Evolutionary conservation across 176 grass and related monocot species (phyloP), one percentile per base, ranked within the genome.

Genomic region (Carex kokanica): DNA sequence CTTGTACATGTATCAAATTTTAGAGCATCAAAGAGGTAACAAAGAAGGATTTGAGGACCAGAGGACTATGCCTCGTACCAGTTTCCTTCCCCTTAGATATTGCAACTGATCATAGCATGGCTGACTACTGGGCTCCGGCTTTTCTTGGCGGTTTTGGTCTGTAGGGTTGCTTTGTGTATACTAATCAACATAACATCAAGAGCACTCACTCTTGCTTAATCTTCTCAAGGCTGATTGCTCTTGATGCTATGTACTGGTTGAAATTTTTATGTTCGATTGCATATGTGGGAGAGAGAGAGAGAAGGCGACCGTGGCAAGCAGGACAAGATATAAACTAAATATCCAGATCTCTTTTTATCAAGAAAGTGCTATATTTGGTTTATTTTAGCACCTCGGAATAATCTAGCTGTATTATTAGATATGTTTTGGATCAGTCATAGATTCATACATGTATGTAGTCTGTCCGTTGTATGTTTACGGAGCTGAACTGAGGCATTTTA

Each of bases 61-160:
- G 89, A 86, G 95, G 95, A 4, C 52, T 98, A 29, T 98, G 95
- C 89, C 92, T 98, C 4, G 89, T 98, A 49, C 95, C 95, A 2
- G 82, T 93, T 25, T 93, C 90, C 84, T 95, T 88, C 86, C 90
- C 91, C 2, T 52, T 91, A 78, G 85, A 93, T 68, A 58, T 98
- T 16, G 86, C 86, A 31, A 84, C 58, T 0, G 95, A 89, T 63
- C 36, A 83, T 38, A 83, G 87, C 43, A 85, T 85, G 4, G 86
- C 79, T 5, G 92, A 98, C 60, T 91, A 86, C 95, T 98, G 92
- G 95, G 84, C 84, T 45, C 89, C 90, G 2, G 86, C 91, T 78
- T 93, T 90, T 4, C 87, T 86, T 36, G 87, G 83, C 55, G 89
- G 82, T 21, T 91, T 91, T 18, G 83, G 79, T n/a, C 83, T 67